Evolutionary conservation across 169 alveolate genomes (phyloP).

Genomic region (Cardiosporidium cionae): DNA sequence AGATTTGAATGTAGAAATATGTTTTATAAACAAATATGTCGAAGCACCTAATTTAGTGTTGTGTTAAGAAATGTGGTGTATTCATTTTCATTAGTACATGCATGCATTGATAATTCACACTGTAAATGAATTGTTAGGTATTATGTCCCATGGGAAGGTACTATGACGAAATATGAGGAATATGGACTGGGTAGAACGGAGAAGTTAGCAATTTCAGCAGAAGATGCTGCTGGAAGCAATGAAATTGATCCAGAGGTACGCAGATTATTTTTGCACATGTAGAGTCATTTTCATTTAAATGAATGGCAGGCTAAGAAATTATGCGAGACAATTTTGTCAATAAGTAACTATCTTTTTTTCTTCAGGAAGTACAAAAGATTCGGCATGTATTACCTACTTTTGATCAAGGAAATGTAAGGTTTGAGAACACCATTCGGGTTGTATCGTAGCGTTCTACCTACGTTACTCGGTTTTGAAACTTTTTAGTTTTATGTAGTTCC

Average conservation of each 20-base stretch:
- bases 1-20: no score
- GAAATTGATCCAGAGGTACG: constrained; percentile 37
- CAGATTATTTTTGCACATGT: no score
- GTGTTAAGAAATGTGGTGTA: no score
- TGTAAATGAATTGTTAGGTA: no score
- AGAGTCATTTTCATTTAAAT: no score
- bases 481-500: no score
- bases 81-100: no score
- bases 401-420: constrained; percentile 41
- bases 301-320: no score
- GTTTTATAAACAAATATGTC: no score
- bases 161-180: constrained; percentile 28
- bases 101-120: no score
- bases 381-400: constrained; percentile 35
- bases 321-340: not conserved
- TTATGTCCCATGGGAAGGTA: constrained; percentile 32
- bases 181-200: constrained; percentile 50
- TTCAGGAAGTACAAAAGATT: constrained; percentile 42
- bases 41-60: no score
- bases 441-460: not conserved
- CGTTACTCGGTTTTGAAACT: no score
- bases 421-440: not conserved
- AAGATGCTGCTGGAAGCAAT: constrained; percentile 50
- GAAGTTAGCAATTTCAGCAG: constrained; percentile 45
- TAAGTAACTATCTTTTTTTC: not conserved